Base-by-base conservation (phyloP, 1,139 yeast genomes). In the Magnusiomyces suaveolens region DNA sequence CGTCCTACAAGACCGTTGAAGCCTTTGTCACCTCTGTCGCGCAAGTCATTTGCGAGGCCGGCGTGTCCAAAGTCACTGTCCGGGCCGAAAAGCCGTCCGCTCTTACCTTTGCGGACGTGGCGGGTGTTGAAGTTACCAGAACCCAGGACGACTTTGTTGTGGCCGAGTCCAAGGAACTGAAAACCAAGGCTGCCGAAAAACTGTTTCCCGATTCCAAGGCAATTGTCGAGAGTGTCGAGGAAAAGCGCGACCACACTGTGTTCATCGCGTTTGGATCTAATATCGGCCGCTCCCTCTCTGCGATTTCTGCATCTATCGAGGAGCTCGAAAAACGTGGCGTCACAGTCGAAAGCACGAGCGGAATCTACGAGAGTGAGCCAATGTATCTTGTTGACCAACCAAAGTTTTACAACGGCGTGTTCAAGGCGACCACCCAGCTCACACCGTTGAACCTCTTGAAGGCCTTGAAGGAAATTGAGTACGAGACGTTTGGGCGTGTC, bases 231-330 rank as follows among this genome's bases (percentile, higher is more conserved):
- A 52, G 25, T 1, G 53, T 54, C 12, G 53, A 39, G 1, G 57
- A 57, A 16, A 52, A 56, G n/a, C 60, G 57, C 6, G 26, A 36
- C 23, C 89, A 86, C 63, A 74, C 72, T 0, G 95, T 81, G 0
- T 89, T 74, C 66, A 68, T 92, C 54, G 96, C 97, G 0, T 85
- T 92, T 72, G 99, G 99, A 0, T 83, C 96, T 21, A 92, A 92
- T 63, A 72, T 79, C 51, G 97, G 97, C 0, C 75, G 85, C 60
- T 84, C 84, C 51, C 66, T 87, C 6, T 68, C 67, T 2, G 83
- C 87, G 63, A 84, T 92, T 50, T 62, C 71, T 16, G 61, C 63
- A n/a, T 84, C 96, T 0, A 68, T 88, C 23, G 69, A 70, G 0
- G 72, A 77, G 49, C 71, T 92, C 21, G 67, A 74, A 12, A 50